phyloP scores from a whole-genome alignment of 179 eudicot genomes.

The Heliamphora pulchella region DNA sequence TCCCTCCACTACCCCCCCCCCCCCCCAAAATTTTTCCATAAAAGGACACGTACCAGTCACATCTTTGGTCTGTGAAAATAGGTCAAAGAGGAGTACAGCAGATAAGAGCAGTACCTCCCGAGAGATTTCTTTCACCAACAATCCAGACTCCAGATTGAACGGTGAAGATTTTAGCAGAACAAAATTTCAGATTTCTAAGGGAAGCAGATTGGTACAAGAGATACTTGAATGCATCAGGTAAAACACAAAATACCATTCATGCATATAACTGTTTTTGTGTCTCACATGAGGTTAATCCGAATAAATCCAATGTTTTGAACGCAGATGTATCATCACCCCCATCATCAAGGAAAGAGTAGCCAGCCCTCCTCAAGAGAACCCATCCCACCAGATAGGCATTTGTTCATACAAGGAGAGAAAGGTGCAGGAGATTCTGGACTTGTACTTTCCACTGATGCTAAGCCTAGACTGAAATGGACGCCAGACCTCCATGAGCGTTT shows the following conservation, averaged over 20 bases:
- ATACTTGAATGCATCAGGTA: conserved; percentile 31
- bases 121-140: conserved; percentile 15
- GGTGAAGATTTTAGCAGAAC: conserved; percentile 20
- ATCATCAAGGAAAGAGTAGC: conserved; percentile 49
- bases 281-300: conserved; percentile 18
- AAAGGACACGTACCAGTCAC: conserved; percentile 22
- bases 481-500: conserved; percentile 81
- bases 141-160: conserved; percentile 11
- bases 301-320: conserved; percentile 16
- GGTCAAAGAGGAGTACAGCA: conserved; percentile 19
- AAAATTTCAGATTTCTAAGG: background rate
- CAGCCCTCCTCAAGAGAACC: conserved; percentile 51
- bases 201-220: conserved; percentile 12
- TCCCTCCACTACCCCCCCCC: conserved; percentile 13
- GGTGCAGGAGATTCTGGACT: conserved; percentile 64
- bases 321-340: conserved; percentile 57
- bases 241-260: background rate
- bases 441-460: conserved; percentile 86
- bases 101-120: conserved; percentile 19
- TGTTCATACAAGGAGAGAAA: conserved; percentile 67
- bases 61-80: conserved; percentile 20
- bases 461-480: conserved; percentile 92
- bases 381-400: conserved; percentile 54
- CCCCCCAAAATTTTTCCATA: conserved; percentile 28
- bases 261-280: background rate